Evolutionary conservation across 2,329 filamentous ascomycete species (phyloP), one percentile per base, ranked within the genome.

Genomic region (Aspergillus sp.): DNA sequence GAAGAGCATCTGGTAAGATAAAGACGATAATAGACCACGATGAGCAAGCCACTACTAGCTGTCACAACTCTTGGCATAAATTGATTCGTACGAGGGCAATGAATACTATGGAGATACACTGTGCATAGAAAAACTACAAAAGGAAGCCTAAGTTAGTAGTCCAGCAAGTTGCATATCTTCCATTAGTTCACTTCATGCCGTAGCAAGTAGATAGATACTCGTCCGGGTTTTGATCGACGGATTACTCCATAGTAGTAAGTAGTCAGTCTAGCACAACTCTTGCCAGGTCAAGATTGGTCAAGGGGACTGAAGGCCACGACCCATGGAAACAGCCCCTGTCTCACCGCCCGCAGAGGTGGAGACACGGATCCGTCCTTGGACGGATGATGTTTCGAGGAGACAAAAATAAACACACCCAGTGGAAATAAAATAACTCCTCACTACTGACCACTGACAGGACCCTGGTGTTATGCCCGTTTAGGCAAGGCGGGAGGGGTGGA

Each of bases 271-370:
- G 19, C 12, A 45, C 19, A 23, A 45, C 41, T 45, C 41, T 45
- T 45, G 41, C 41, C 41, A 21, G 41, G 41, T 9, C 17, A 19
- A 43, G 41, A 43, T 43, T 49, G 47, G 23, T 49, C 47, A 49
- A 28, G 47, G 47, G 25, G 47, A 17, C 15, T 6, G 10, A 23
- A 45, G 19, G 19, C 19, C 19, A n/a, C 10, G 32, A 28, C 15
- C 47, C 47, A 32, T 19, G 25, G 47, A 32, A 50, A 50, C 25
- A 32, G 17, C 25, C 47, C 47, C 47, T 50, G 47, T 50, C 47
- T 50, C 47, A 50, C 47, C 47, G 47, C 47, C 47, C 47, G n/a
- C 47, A 17, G 25, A 30, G 25, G 47, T 50, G 47, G 47, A 30
- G 47, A 50, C 47, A 50, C 47, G 47, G 47, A 50, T 23, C 10